Conservation (phyloP, 2,329 filamentous ascomycete species). For the Colletotrichum spinosum region DNA sequence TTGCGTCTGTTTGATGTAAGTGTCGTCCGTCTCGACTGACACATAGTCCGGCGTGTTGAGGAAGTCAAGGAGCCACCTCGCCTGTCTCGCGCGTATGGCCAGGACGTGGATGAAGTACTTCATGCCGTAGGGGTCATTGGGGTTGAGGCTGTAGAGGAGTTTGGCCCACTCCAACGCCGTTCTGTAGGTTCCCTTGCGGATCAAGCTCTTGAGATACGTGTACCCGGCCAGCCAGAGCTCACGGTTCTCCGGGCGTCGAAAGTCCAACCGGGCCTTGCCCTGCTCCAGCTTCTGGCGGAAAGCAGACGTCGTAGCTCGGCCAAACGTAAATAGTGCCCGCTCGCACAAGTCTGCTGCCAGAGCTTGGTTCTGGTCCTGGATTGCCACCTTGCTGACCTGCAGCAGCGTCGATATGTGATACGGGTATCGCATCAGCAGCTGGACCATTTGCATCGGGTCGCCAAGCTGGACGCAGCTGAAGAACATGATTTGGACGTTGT, state of each 20-base stretch:
- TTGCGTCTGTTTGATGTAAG: conserved; percentile 81
- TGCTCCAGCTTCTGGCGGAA: conserved; percentile 81
- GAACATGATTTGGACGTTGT: conserved; percentile 80
- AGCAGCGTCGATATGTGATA: conserved; percentile 96
- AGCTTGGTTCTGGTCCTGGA: conserved; percentile 89
- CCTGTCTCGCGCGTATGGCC: conserved; percentile 83
- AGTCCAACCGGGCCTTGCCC: conserved; percentile 85
- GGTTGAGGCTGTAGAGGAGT: conserved; percentile 80
- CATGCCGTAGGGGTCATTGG: conserved; percentile 85
- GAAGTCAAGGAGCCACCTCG: conserved; percentile 80
- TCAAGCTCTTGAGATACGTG: conserved; percentile 86
- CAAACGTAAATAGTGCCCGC: conserved; percentile 91
- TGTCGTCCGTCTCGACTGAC: conserved; percentile 56
- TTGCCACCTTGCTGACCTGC: conserved; percentile 91
- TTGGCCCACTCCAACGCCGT: conserved; percentile 96
- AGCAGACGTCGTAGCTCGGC: conserved; percentile 85
- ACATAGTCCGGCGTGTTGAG: conserved; percentile 60
- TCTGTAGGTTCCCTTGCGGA: conserved; percentile 91
- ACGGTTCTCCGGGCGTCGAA: conserved; percentile 85
- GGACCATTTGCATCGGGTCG: conserved; percentile 85
- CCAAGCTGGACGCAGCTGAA: conserved; percentile 83
- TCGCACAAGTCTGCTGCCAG: conserved; percentile 90
- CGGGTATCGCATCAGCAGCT: conserved; percentile 69
- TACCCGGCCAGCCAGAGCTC: conserved; percentile 93
- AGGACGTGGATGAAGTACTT: conserved; percentile 85